Base-by-base conservation (phyloP, 164 flowering plant genomes). In the Chimonanthus salicifolius region DNA sequence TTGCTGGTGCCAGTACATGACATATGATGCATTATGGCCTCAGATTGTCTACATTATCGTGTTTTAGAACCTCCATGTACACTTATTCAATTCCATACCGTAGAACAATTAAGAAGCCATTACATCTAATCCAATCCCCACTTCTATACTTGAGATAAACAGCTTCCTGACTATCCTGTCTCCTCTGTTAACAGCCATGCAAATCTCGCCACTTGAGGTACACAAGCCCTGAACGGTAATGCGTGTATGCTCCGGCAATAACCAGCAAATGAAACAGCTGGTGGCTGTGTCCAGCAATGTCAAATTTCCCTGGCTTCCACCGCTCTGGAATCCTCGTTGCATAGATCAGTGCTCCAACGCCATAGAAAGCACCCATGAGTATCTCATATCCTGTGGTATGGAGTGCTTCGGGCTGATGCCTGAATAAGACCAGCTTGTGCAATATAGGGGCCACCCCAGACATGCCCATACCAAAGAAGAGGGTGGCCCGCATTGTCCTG, bases 201-300 rank as follows among this genome's bases (percentile, higher is more conserved):
- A 88, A 68, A 77, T 95, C 99, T 46, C 97, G 76, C 99, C 99
- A 93, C 74, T 80, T 83, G 47, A 93, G 92, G 71, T 95, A 95
- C 47, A 95, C 81, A 33, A 95, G 71, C 50, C 98, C 99, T 1
- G 97, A 97, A 0, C 74, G 89, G 63, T 95, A 95, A 76, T 95
- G 99, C 4, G 98, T 88, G 69, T 81, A 90, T 0, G 97, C 99
- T 33, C 98, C 99, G 2, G 98, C 98, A 9, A 95, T 90, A 0
- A 95, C 98, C 74, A 95, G 79, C 21, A 95, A 77, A 78, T 95
- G 99, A 74, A 95, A 95, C 3, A 95, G 84, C 75, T 95, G 98
- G 69, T 92, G 98, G 76, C 33, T 33, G 33, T 33, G 33, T 33
- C 33, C 33, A 33, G 33, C 33, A 33, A 33, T 33, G 33, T 33